Conservation (phyloP, 2,329 filamentous ascomycete genomes). For the Cladophialophora carrionii region DNA sequence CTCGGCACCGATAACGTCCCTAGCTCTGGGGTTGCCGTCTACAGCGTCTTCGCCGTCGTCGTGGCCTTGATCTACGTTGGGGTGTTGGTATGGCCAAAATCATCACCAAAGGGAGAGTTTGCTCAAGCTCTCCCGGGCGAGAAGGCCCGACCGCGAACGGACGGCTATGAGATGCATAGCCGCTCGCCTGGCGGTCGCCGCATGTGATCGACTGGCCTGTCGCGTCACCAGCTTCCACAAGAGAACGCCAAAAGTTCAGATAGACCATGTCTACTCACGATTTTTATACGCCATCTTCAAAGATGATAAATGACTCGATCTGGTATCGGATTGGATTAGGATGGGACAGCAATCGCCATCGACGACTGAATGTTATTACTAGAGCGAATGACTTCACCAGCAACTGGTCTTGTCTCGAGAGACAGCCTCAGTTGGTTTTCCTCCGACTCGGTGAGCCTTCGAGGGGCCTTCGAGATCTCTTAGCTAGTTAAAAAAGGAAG, state of each 20-base stretch:
- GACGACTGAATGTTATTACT: conserved; percentile 6
- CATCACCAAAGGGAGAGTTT: conserved; percentile 4
- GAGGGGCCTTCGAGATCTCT: background rate
- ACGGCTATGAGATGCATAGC: conserved; percentile 35
- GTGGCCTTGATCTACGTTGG: conserved; percentile 52
- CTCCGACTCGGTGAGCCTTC: background rate
- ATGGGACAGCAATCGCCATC: background rate
- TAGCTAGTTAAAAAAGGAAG: background rate
- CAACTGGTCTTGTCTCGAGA: too few species aligned
- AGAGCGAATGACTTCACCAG: background rate
- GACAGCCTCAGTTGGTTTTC: background rate
- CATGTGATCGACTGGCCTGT: background rate
- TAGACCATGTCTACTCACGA: background rate
- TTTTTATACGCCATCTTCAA: background rate
- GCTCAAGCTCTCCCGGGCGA: conserved; percentile 25
- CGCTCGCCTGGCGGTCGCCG: conserved; percentile 8
- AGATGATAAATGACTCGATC: background rate
- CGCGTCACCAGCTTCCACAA: background rate
- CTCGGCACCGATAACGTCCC: conserved; percentile 42
- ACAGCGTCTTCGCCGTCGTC: conserved; percentile 55
- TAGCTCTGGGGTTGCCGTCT: conserved; percentile 49
- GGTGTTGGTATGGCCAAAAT: conserved; percentile 29
- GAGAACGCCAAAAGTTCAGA: background rate
- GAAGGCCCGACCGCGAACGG: conserved; percentile 27
- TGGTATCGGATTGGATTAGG: background rate